A percentile compares a stretch with the other conserved stretches of the same genome.
Conservation (phyloP, 805 yeast species). For the Schwanniomyces occidentalis region DNA sequence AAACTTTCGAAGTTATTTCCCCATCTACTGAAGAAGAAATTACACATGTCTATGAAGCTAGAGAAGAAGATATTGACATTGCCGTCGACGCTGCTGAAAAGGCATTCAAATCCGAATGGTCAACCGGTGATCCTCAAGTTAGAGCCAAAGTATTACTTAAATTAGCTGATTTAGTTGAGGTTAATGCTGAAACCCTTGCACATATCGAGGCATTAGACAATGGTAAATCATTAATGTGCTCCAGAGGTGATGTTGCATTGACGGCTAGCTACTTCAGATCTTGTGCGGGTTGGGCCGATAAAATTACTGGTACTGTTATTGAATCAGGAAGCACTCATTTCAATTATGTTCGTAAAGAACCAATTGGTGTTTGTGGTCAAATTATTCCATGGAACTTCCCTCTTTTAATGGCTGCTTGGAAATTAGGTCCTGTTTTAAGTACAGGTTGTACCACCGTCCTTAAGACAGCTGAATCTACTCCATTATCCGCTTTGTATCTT, state of each 20-base stretch:
- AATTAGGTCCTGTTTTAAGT: slow-evolving; percentile 88
- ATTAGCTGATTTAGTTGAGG: slow-evolving; percentile 77
- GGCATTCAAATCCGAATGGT: slow-evolving; percentile 71
- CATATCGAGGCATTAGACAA: slow-evolving; percentile 84
- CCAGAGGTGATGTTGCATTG: slow-evolving; percentile 74
- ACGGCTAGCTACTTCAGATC: slow-evolving; percentile 72
- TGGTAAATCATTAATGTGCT: slow-evolving; percentile 75
- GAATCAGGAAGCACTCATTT: slow-evolving; percentile 76
- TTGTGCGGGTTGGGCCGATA: slow-evolving; percentile 91
- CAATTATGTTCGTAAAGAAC: slow-evolving; percentile 81
- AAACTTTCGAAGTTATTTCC: slow-evolving; percentile 61
- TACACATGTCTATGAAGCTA: slow-evolving; percentile 71
- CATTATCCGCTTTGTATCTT: slow-evolving; percentile 79
- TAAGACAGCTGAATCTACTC: slow-evolving; percentile 92
- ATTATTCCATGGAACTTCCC: slow-evolving; percentile 99
- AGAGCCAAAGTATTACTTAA: slow-evolving; percentile 65
- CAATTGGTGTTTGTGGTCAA: slow-evolving; percentile 93
- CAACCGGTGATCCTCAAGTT: slow-evolving; percentile 62
- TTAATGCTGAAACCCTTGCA: slow-evolving; percentile 69
- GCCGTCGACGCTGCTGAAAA: slow-evolving; percentile 85
- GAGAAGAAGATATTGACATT: slow-evolving; percentile 72
- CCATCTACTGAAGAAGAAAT: slow-evolving; percentile 74
- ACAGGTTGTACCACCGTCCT: slow-evolving; percentile 87
- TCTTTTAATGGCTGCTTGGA: slow-evolving; percentile 91
- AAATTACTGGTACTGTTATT: slow-evolving; percentile 71